Percentiles rank a stretch among this genome's conserved stretches.
Evolutionary conservation across 2,329 filamentous ascomycete species (phyloP).

Genomic region (Onygena corvina): DNA sequence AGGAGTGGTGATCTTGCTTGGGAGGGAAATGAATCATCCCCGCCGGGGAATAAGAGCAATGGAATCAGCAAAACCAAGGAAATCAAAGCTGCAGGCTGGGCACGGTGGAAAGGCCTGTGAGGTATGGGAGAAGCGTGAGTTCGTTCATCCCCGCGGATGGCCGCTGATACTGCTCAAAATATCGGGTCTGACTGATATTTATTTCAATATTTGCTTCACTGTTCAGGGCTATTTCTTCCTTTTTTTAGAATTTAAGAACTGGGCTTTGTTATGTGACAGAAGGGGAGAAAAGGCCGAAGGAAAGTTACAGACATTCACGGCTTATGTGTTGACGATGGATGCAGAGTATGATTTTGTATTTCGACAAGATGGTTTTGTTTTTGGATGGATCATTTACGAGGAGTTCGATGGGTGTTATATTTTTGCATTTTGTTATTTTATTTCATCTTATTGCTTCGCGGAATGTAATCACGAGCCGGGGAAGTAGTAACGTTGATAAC

Average conservation of each 20-base stretch:
- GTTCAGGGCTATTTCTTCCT: slow-evolving; percentile 1
- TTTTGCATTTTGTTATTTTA: background rate
- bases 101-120: slow-evolving; percentile 36
- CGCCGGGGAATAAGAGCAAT: slow-evolving; percentile 14
- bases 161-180: slow-evolving; percentile 1
- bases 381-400: slow-evolving; percentile 2
- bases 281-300: background rate
- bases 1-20: slow-evolving; percentile 22
- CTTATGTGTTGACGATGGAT: slow-evolving; percentile 3
- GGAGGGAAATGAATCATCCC: slow-evolving; percentile 14
- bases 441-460: background rate
- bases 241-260: slow-evolving; percentile 2
- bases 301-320: background rate
- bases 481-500: slow-evolving; percentile 2
- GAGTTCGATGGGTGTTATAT: background rate
- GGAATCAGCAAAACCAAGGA: slow-evolving; percentile 13
- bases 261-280: background rate
- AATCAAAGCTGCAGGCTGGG: slow-evolving; percentile 35
- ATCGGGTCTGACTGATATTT: too few relatives aligned
- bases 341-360: too few relatives aligned
- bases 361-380: background rate
- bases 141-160: slow-evolving; percentile 7
- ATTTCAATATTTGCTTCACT: background rate
- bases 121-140: background rate
- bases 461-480: background rate